Percentiles rank a stretch among this genome's conserved stretches.
phyloP scores from a whole-genome alignment of 2,329 filamentous ascomycete genomes.

The Metarhizium anisopliae region DNA sequence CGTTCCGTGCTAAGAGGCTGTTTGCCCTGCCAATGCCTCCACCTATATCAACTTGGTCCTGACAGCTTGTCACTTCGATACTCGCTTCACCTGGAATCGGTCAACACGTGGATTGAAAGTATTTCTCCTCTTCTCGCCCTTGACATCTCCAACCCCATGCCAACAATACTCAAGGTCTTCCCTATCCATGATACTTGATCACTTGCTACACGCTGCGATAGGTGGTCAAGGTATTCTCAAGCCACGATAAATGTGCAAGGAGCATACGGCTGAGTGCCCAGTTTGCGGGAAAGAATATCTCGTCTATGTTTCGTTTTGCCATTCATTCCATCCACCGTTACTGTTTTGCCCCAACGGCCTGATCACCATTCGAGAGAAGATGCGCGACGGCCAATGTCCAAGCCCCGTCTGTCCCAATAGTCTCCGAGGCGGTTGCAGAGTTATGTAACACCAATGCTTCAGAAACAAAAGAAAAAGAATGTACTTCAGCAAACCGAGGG shows the following conservation, averaged over 20 bases:
- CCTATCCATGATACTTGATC: constrained; percentile 4
- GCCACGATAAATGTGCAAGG: constrained; percentile 48
- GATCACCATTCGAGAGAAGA: constrained; percentile 28
- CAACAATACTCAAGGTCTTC: not conserved
- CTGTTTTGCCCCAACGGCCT: constrained; percentile 37
- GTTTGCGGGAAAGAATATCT: constrained; percentile 52
- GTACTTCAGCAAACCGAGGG: constrained; percentile 2
- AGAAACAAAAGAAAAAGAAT: not conserved
- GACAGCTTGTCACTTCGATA: not conserved
- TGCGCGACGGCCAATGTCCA: constrained; percentile 47
- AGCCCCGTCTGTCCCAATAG: constrained; percentile 52
- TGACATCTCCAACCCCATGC: not conserved
- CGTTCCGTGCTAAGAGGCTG: constrained; percentile 1
- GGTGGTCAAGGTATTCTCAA: constrained; percentile 3
- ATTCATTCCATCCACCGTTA: constrained; percentile 38
- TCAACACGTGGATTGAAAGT: not conserved
- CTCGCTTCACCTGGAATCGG: not conserved
- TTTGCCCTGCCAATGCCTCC: not conserved
- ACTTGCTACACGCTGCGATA: not conserved
- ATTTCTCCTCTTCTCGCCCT: not conserved
- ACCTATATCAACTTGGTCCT: not conserved
- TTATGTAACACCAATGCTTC: constrained; percentile 35
- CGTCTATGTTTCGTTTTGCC: constrained; percentile 49
- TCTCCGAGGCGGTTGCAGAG: constrained; percentile 42
- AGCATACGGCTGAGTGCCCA: constrained; percentile 47